Evolutionary conservation across 108 stramenopile species (phyloP), one percentile per base, ranked within the genome.

Genomic region (Cyclostephanos invisitatus): DNA sequence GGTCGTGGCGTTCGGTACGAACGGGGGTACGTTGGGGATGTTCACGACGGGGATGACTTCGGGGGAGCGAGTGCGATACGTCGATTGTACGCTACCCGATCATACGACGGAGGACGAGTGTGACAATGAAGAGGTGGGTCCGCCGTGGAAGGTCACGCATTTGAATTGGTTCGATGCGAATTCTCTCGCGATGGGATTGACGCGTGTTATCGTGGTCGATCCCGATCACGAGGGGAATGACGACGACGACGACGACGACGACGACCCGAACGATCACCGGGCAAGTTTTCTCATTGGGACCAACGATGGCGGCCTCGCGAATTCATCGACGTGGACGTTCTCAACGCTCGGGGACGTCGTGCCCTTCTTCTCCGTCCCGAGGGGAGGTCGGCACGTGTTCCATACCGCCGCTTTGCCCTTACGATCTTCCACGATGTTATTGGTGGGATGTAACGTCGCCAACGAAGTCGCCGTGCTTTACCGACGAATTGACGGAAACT

Each of bases 361-460:
- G 29, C 86, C 94, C 9, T 95, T 91, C 69, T 95, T 95, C 62
- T 75, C 87, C 14, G 87, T 92, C 24, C 90, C 94, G 20, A 85
- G 78, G 74, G 73, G 81, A 59, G 90, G 90, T 24, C 72, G 86
- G 12, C 94, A 95, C 55, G 87, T 75, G 12, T 95, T 85, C 62
- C 88, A 82, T 51, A 89, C 91, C 0, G 24, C 73, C 7, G 53
- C 54, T 17, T n/a, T 80, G 18, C 55, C 78, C 9, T 38, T 51
- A 14, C 42, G 11, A 28, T 62, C 70, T 38, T 74, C 76, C 14
- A 65, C 46, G 35, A 51, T 92, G 48, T 40, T 88, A 20, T 78
- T 89, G 7, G 94, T 95, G 17, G 94, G 83, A 14, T 72, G 84
- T 59, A 95, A 95, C 67, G 90, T 91, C 3, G 84, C 79, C 9